phyloP scores from a whole-genome alignment of 257 asterid genomes.

The Misopates orontium region DNA sequence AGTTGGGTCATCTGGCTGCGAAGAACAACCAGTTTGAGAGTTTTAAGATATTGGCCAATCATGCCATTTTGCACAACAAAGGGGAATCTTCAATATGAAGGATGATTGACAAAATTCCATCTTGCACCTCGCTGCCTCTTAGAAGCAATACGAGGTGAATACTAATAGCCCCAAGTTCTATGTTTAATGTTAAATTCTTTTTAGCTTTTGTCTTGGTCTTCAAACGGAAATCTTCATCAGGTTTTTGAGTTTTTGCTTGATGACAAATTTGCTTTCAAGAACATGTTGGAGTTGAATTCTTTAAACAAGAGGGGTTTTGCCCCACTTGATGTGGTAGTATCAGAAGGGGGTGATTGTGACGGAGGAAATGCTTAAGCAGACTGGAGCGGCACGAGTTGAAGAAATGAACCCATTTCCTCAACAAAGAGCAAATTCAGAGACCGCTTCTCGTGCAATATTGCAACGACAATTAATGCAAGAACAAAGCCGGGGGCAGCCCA shows the following conservation, averaged over 20 bases:
- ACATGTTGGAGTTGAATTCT: constrained; percentile 39
- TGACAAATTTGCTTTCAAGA: constrained; percentile 23
- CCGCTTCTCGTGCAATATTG: not conserved
- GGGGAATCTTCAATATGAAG: constrained; percentile 31
- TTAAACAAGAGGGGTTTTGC: constrained; percentile 46
- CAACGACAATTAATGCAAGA: too few species aligned
- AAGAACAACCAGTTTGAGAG: constrained; percentile 31
- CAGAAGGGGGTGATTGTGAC: constrained; percentile 44
- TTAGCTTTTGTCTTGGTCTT: too few species aligned
- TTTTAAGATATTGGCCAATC: constrained; percentile 18
- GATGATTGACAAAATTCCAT: constrained; percentile 49
- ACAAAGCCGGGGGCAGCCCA: not conserved
- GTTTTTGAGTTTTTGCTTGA: constrained; percentile 44
- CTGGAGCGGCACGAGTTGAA: constrained; percentile 26
- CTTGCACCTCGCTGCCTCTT: constrained; percentile 53
- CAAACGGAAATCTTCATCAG: constrained; percentile 21
- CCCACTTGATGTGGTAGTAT: constrained; percentile 41
- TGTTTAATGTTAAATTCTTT: too few species aligned
- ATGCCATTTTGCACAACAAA: constrained; percentile 8
- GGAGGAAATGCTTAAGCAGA: constrained; percentile 41
- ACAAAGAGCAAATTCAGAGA: not conserved
- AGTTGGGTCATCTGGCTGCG: constrained; percentile 31
- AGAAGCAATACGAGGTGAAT: constrained; percentile 51
- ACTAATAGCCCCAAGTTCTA: too few species aligned
- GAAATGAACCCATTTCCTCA: not conserved